Evolutionary conservation across 2,329 filamentous ascomycete species (phyloP).

Genomic region (Thelonectria olida): DNA sequence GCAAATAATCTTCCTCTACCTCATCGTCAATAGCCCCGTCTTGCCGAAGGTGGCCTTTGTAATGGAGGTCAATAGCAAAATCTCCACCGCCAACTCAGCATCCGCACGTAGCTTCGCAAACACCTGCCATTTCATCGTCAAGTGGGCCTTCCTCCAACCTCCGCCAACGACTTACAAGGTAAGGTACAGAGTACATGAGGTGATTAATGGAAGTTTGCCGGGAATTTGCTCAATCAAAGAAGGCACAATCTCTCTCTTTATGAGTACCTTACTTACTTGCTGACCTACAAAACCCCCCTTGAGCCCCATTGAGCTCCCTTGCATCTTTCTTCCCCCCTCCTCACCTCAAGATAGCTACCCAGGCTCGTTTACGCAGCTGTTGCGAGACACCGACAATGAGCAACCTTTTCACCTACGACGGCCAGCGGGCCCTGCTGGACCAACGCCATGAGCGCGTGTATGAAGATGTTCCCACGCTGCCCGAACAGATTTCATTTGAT

Average conservation of each 20-base stretch:
- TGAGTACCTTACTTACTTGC: too few species aligned
- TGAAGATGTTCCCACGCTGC: conserved; percentile 46
- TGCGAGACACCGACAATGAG: background rate
- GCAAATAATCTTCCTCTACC: too few species aligned
- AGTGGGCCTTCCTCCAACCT: conserved; percentile 18
- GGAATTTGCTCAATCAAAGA: background rate
- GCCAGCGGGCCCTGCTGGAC: conserved; percentile 28
- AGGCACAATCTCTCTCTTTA: background rate
- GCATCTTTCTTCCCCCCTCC: background rate
- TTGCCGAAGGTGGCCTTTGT: background rate
- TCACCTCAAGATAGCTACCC: background rate
- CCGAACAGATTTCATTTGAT: conserved; percentile 44
- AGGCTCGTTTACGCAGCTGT: background rate
- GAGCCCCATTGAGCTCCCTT: background rate
- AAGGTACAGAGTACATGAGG: conserved; percentile 12
- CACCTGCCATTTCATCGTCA: conserved; percentile 15
- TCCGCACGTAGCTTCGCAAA: conserved; percentile 31
- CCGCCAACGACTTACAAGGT: background rate
- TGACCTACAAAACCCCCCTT: background rate
- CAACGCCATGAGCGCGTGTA: conserved; percentile 25
- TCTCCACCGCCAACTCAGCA: background rate
- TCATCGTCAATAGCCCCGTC: too few species aligned
- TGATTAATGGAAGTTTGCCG: background rate
- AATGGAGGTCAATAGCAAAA: background rate
- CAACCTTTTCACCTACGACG: conserved; percentile 34